phyloP scores from a whole-genome alignment of 2,329 filamentous ascomycete genomes.

The Sarocladium brachiariae region DNA sequence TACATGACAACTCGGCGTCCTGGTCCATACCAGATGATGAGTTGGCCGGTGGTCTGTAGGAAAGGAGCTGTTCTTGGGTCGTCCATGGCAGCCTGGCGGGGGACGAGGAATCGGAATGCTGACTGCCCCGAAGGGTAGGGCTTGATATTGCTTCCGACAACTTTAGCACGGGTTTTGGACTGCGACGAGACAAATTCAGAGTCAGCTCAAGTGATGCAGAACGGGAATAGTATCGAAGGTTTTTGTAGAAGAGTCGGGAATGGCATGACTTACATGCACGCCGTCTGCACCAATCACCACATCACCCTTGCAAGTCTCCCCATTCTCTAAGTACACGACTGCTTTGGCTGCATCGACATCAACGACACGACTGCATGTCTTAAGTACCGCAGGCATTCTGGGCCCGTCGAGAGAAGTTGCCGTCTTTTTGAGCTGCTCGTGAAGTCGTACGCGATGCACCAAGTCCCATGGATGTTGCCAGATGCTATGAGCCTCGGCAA shows the following conservation, averaged over 20 bases:
- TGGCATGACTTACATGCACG: conserved; percentile 22
- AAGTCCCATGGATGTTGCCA: conserved; percentile 16
- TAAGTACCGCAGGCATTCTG: conserved; percentile 17
- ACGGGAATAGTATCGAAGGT: no score
- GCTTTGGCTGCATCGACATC: not conserved
- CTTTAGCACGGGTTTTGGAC: not conserved
- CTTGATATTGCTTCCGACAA: conserved; percentile 18
- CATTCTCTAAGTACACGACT: conserved; percentile 13
- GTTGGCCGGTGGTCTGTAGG: conserved; percentile 19
- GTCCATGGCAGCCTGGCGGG: conserved; percentile 19
- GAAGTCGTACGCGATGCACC: conserved; percentile 33
- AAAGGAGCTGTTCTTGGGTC: conserved; percentile 25
- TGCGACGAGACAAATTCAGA: conserved; percentile 18
- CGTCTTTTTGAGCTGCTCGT: conserved; percentile 26
- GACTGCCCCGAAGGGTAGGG: conserved; percentile 20
- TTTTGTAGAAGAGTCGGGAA: no score
- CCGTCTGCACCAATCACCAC: conserved; percentile 41
- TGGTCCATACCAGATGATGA: conserved; percentile 18
- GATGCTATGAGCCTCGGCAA: not conserved
- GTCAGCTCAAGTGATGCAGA: conserved; percentile 19
- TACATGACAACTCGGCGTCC: conserved; percentile 25
- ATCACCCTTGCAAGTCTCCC: conserved; percentile 24
- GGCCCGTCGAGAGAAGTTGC: conserved; percentile 22
- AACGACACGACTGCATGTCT: not conserved
- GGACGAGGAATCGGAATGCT: conserved; percentile 31